A percentile compares a stretch with the other conserved stretches of the same genome.
Evolutionary conservation across 371 early-diverging fungal species (phyloP).

Genomic region (Mortierella sp.): DNA sequence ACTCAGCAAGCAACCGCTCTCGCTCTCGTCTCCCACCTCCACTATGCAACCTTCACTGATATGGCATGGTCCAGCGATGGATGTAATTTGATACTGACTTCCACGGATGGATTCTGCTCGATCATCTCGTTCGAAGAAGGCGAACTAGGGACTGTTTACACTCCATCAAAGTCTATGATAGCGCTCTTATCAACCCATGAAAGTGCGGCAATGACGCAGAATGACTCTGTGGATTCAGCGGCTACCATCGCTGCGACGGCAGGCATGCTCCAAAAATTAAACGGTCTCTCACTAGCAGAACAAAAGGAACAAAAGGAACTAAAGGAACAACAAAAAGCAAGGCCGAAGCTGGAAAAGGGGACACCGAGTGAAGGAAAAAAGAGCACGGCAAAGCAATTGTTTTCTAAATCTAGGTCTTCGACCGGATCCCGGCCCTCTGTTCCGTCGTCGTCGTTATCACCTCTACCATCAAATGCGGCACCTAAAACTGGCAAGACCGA

Average conservation of each 20-base stretch:
- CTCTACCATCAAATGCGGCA: conserved; percentile 6
- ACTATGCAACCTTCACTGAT: conserved; percentile 93
- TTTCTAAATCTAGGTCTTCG: conserved; percentile 20
- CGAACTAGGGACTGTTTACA: conserved; percentile 66
- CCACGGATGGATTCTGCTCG: conserved; percentile 94
- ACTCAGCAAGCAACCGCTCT: conserved; percentile 82
- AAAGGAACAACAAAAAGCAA: conserved; percentile 24
- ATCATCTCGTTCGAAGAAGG: conserved; percentile 78
- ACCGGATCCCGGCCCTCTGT: neutral
- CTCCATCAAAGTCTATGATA: conserved; percentile 38
- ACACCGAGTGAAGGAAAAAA: conserved; percentile 22
- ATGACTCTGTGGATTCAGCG: conserved; percentile 25
- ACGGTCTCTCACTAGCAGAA: conserved; percentile 41
- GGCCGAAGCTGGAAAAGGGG: conserved; percentile 31
- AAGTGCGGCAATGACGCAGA: neutral
- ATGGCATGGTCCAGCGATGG: conserved; percentile 90
- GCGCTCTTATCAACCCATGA: conserved; percentile 17
- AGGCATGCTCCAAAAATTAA: conserved; percentile 47
- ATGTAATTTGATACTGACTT: conserved; percentile 77
- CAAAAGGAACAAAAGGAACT: conserved; percentile 27
- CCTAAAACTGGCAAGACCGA: conserved; percentile 35
- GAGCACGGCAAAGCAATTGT: conserved; percentile 18
- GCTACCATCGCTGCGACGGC: conserved; percentile 46
- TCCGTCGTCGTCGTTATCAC: conserved; percentile 1
- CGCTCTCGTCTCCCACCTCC: conserved; percentile 83